These are phyloP conservation scores for Nicotiana attenuata DNA, from an alignment of 257 asterid species.

Conservation along the genomic window DNA sequence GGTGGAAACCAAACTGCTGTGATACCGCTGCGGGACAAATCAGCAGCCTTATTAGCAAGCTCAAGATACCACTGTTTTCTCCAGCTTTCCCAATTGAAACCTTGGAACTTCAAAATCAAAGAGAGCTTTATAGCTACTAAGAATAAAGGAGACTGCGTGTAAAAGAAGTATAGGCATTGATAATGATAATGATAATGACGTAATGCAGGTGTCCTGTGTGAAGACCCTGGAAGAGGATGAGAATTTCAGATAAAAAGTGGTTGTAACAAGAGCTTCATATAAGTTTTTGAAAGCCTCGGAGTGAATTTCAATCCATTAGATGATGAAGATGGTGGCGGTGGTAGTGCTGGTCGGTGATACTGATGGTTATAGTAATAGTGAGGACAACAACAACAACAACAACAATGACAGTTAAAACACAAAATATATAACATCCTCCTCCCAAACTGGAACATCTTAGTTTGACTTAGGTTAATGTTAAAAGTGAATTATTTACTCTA, in stretches of 20 bases:
- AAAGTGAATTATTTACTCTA: neutral
- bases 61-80: conserved; percentile 38
- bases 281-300: neutral
- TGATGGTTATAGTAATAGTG: neutral
- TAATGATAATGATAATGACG: neutral
- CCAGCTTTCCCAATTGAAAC: conserved; percentile 49
- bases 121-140: neutral
- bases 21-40: conserved; percentile 38
- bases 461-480: neutral
- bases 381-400: neutral
- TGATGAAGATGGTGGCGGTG: neutral
- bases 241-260: neutral
- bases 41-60: conserved; percentile 36
- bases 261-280: neutral
- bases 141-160: neutral
- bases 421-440: neutral
- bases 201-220: neutral
- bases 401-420: neutral
- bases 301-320: neutral
- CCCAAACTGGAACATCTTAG: neutral
- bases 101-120: conserved; percentile 35
- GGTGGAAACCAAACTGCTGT: conserved; percentile 46
- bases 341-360: neutral
- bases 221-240: neutral
- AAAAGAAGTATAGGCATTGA: neutral